A percentile compares a stretch with the other conserved stretches of the same genome.
Conservation (phyloP, 768 basidiomycete genomes). For the Panaeolus papilionaceus region DNA sequence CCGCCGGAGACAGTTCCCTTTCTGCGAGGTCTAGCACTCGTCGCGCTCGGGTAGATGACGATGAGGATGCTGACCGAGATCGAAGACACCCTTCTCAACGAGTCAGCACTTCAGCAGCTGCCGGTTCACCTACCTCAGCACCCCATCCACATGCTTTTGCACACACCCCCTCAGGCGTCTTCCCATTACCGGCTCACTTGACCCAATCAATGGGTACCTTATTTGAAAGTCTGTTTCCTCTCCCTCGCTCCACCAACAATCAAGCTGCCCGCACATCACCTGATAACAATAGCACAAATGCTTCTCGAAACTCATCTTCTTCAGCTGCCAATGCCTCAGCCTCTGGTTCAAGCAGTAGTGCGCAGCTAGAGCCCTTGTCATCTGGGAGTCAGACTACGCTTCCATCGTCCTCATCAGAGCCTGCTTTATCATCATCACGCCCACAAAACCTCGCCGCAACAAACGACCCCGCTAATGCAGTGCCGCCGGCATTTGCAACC, state of each 20-base stretch:
- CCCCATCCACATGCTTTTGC: conserved; percentile 19
- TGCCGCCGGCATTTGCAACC: not conserved
- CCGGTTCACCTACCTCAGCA: conserved; percentile 22
- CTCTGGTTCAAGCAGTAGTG: not conserved
- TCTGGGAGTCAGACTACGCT: not conserved
- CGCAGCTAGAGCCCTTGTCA: not conserved
- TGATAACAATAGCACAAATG: conserved; percentile 15
- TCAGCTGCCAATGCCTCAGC: not conserved
- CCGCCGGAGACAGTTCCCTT: conserved; percentile 18
- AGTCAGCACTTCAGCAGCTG: conserved; percentile 32
- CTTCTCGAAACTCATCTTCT: conserved; percentile 13
- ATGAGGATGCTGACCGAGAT: conserved; percentile 65
- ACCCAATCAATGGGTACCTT: not conserved
- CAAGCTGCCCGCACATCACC: not conserved
- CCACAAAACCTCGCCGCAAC: not conserved
- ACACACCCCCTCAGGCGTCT: conserved; percentile 8
- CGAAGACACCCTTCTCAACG: conserved; percentile 72
- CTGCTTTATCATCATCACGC: conserved; percentile 3
- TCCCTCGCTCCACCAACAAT: conserved; percentile 1
- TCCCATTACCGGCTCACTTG: conserved; percentile 16
- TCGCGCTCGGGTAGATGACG: conserved; percentile 66
- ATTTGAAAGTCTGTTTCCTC: conserved; percentile 2
- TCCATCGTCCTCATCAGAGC: not conserved
- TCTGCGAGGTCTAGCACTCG: conserved; percentile 37
- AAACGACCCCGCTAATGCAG: not conserved